phyloP scores from a whole-genome alignment of 2,329 filamentous ascomycete genomes.

The Fusarium vanettenii region DNA sequence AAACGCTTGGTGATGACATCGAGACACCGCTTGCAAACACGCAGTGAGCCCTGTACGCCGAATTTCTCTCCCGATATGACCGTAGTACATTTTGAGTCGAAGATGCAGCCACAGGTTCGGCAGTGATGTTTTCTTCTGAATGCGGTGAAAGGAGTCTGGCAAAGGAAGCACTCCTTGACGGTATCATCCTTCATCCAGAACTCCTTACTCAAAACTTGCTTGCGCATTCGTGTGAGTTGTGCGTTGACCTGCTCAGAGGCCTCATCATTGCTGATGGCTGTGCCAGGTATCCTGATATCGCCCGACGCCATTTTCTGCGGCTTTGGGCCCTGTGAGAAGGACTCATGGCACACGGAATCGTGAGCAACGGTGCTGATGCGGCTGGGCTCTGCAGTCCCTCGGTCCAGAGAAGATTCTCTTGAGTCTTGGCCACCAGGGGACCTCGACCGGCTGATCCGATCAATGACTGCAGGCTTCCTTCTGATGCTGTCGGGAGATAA shows the following conservation, averaged over 20 bases:
- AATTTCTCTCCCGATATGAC: conserved; percentile 91
- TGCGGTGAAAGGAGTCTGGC: conserved; percentile 88
- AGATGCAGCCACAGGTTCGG: conserved; percentile 96
- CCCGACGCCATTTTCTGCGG: conserved; percentile 59
- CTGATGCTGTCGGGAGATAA: conserved; percentile 53
- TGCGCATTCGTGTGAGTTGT: conserved; percentile 77
- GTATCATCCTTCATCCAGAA: conserved; percentile 99
- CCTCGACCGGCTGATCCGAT: conserved; percentile 63
- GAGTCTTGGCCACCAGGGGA: conserved; percentile 59
- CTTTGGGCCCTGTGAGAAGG: conserved; percentile 61
- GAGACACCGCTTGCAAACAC: conserved; percentile 94
- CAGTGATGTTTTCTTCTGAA: conserved; percentile 98
- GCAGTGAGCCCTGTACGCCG: conserved; percentile 83
- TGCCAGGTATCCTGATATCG: conserved; percentile 65
- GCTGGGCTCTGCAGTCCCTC: conserved; percentile 66
- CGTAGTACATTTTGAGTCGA: conserved; percentile 94
- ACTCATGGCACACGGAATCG: conserved; percentile 67
- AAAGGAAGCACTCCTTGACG: conserved; percentile 96
- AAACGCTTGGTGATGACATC: conserved; percentile 90
- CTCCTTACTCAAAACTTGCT: conserved; percentile 90
- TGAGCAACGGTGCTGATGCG: conserved; percentile 69
- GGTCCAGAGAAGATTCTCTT: conserved; percentile 69
- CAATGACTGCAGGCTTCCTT: conserved; percentile 63
- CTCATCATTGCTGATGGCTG: conserved; percentile 64
- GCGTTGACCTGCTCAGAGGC: conserved; percentile 70